These are phyloP conservation scores for Actinomucor elegans DNA, from an alignment of 371 early-diverging fungal genomes.

Conservation along the genomic window DNA sequence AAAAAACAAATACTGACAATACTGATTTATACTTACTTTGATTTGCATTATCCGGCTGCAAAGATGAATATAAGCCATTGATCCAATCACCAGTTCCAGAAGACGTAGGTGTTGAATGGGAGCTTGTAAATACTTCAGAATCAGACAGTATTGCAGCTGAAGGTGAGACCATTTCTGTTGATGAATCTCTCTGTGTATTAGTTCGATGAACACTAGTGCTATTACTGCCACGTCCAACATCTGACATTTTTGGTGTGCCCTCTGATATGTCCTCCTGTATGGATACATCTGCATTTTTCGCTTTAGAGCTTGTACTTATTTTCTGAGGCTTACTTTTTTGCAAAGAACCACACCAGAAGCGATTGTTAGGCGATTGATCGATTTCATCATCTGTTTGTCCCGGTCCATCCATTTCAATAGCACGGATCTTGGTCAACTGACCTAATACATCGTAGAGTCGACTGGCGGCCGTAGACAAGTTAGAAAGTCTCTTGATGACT, in stretches of 20 bases:
- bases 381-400: conserved; percentile 2
- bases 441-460: conserved; percentile 22
- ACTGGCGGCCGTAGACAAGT: conserved; percentile 23
- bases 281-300: background rate
- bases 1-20: background rate
- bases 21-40: conserved; percentile 14
- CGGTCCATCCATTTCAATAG: conserved; percentile 22
- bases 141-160: conserved; percentile 5
- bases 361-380: background rate
- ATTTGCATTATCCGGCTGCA: conserved; percentile 12
- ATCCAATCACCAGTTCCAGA: conserved; percentile 41
- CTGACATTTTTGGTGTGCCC: conserved; percentile 2
- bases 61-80: conserved; percentile 32
- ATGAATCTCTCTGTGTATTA: background rate
- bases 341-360: background rate
- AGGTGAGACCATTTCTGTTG: conserved; percentile 3
- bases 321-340: background rate
- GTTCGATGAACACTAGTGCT: background rate
- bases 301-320: background rate
- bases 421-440: conserved; percentile 29
- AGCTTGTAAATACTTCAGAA: conserved; percentile 16
- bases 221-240: conserved; percentile 22
- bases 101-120: conserved; percentile 26
- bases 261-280: too few species aligned
- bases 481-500: conserved; percentile 34